phyloP scores from a whole-genome alignment of 148 eudicot species.

The Nyssa sinensis region DNA sequence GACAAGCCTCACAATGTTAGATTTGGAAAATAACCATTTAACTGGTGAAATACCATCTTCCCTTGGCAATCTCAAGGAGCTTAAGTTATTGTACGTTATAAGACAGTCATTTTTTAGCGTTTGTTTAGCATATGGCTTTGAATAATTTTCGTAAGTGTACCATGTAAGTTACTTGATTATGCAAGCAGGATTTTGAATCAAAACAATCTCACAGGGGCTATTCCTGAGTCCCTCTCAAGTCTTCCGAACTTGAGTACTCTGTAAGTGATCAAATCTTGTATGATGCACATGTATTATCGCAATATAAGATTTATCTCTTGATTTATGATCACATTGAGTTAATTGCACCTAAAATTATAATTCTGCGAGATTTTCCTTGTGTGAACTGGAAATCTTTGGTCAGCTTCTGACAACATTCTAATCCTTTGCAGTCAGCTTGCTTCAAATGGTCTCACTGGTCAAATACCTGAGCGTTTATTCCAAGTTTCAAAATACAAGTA shows the following conservation, averaged over 20 bases:
- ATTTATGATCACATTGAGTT: neutral
- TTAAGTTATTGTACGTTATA: conserved; percentile 70
- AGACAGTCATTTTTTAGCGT: conserved; percentile 17
- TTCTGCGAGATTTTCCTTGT: neutral
- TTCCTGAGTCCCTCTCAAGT: conserved; percentile 69
- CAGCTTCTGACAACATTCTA: conserved; percentile 12
- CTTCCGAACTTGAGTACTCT: conserved; percentile 64
- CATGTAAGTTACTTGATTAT: conserved; percentile 9
- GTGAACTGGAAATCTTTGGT: neutral
- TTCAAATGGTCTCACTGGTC: conserved; percentile 74
- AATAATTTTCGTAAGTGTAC: conserved; percentile 6
- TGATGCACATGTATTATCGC: neutral
- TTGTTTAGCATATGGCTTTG: neutral
- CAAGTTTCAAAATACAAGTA: conserved; percentile 74
- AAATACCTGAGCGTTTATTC: conserved; percentile 62
- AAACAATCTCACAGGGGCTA: conserved; percentile 72
- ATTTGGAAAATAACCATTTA: conserved; percentile 70
- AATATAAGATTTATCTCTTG: neutral
- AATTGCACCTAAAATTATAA: neutral
- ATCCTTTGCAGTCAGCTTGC: conserved; percentile 68
- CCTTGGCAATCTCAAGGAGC: conserved; percentile 69
- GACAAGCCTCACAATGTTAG: conserved; percentile 62
- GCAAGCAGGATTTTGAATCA: conserved; percentile 62
- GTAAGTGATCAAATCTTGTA: conserved; percentile 44
- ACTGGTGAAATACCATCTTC: conserved; percentile 84